Conservation (phyloP, 2,329 filamentous ascomycete species). For the Penicillium sp. region DNA sequence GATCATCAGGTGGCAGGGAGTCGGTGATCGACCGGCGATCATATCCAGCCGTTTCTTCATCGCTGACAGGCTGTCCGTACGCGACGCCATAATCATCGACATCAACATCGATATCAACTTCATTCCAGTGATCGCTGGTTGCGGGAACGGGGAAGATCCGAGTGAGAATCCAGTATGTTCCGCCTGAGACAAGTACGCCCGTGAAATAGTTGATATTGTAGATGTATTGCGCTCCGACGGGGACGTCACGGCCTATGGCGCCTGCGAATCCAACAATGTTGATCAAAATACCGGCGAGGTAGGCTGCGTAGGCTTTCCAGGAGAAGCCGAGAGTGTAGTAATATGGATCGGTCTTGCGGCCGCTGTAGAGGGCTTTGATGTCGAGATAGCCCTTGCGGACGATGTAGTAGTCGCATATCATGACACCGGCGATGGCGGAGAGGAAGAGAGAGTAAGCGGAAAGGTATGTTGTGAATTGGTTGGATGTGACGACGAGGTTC, state of each 20-base stretch:
- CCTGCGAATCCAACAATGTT: slow-evolving; percentile 90
- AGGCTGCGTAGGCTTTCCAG: slow-evolving; percentile 78
- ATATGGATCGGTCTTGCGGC: slow-evolving; percentile 56
- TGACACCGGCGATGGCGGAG: slow-evolving; percentile 89
- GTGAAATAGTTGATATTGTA: slow-evolving; percentile 90
- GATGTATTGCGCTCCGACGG: slow-evolving; percentile 72
- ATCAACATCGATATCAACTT: slow-evolving; percentile 49
- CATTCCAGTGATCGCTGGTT: slow-evolving; percentile 69
- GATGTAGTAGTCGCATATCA: slow-evolving; percentile 79
- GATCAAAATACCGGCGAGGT: slow-evolving; percentile 75
- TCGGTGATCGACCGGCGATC: slow-evolving; percentile 9
- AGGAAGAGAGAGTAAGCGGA: slow-evolving; percentile 90
- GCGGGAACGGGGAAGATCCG: slow-evolving; percentile 66
- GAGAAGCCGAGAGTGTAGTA: slow-evolving; percentile 68
- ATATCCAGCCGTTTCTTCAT: slow-evolving; percentile 21
- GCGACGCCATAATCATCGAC: slow-evolving; percentile 24
- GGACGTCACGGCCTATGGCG: slow-evolving; percentile 65
- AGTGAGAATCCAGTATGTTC: slow-evolving; percentile 65
- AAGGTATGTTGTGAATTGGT: slow-evolving; percentile 86
- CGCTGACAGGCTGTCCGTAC: slow-evolving; percentile 27
- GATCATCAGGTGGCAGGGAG: slow-evolving; percentile 13
- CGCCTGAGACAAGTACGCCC: slow-evolving; percentile 66
- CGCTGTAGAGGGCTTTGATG: slow-evolving; percentile 72
- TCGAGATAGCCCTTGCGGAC: slow-evolving; percentile 78
- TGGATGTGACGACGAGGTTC: slow-evolving; percentile 67